Percentiles rank a stretch among this genome's conserved stretches.
These are phyloP conservation scores for Yarrowia sp. DNA, from an alignment of 805 yeast species.

Conservation along the genomic window DNA sequence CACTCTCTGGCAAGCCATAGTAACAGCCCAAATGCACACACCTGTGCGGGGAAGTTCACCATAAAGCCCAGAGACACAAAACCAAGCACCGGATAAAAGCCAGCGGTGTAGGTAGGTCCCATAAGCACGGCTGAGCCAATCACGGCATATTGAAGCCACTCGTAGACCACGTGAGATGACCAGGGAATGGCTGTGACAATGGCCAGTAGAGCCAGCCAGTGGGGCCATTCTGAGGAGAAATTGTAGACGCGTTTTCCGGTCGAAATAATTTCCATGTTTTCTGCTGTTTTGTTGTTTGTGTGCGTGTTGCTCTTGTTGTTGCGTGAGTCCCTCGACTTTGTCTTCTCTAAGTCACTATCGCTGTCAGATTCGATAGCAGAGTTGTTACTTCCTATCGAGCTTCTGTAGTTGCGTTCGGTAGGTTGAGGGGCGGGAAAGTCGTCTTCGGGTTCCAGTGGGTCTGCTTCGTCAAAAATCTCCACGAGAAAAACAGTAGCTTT, in stretches of 20 bases:
- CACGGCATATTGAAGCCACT: slow-evolving; percentile 14
- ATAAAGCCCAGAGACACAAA: slow-evolving; percentile 24
- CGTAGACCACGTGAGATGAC: neutral
- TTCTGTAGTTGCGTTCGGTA: neutral
- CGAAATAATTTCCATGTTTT: neutral
- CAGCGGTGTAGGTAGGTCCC: slow-evolving; percentile 5
- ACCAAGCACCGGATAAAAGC: slow-evolving; percentile 25
- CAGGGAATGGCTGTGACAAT: neutral
- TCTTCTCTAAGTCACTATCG: neutral
- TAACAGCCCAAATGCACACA: slow-evolving; percentile 20
- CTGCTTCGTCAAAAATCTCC: slow-evolving; percentile 14
- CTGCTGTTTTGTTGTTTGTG: neutral
- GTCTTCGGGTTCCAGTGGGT: slow-evolving; percentile 16
- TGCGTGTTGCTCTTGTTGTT: neutral
- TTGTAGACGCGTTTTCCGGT: neutral
- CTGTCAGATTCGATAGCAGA: neutral
- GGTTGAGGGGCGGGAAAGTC: neutral
- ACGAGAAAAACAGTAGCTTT: slow-evolving; percentile 10
- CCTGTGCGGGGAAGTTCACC: slow-evolving; percentile 26
- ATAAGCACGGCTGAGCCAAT: slow-evolving; percentile 2
- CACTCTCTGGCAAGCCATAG: slow-evolving; percentile 5
- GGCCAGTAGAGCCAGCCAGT: neutral
- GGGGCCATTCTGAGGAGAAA: neutral
- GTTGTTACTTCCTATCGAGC: neutral
- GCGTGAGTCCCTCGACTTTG: neutral